These are phyloP conservation scores for Lachancea meyersii DNA, from an alignment of 805 yeast species.

Conservation along the genomic window DNA sequence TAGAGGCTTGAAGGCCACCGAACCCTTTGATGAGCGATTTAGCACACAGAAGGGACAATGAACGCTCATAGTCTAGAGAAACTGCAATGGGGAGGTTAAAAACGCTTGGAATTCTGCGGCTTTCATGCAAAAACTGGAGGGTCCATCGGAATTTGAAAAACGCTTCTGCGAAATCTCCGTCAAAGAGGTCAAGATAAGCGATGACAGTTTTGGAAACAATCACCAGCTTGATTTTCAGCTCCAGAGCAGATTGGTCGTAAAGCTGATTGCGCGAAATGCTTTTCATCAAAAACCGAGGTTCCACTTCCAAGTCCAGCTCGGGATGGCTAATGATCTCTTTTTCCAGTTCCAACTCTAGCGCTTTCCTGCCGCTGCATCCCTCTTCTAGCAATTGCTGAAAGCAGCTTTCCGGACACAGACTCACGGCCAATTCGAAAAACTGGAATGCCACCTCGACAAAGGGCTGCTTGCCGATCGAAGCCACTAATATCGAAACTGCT, in stretches of 20 bases:
- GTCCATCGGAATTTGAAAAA: slow-evolving; percentile 20
- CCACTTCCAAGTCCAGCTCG: slow-evolving; percentile 19
- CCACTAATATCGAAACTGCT: not conserved
- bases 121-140: slow-evolving; percentile 17
- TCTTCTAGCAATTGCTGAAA: slow-evolving; percentile 1
- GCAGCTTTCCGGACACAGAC: slow-evolving; percentile 5
- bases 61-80: slow-evolving; percentile 14
- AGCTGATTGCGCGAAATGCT: slow-evolving; percentile 6
- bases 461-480: not conserved
- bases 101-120: slow-evolving; percentile 6
- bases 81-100: not conserved
- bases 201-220: slow-evolving; percentile 6
- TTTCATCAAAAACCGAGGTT: slow-evolving; percentile 17
- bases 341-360: slow-evolving; percentile 5
- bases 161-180: slow-evolving; percentile 13
- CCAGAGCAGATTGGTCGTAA: slow-evolving; percentile 3
- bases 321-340: slow-evolving; percentile 15
- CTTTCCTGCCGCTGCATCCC: not conserved
- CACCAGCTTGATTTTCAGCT: slow-evolving; percentile 5
- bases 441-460: not conserved
- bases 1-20: not conserved
- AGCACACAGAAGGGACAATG: slow-evolving; percentile 14
- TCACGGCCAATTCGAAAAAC: slow-evolving; percentile 7
- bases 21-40: slow-evolving; percentile 12
- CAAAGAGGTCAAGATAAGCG: slow-evolving; percentile 11